Evolutionary conservation across 176 grass and related monocot species (phyloP), one percentile per base, ranked within the genome.

Genomic region (Microstegium vimineum): DNA sequence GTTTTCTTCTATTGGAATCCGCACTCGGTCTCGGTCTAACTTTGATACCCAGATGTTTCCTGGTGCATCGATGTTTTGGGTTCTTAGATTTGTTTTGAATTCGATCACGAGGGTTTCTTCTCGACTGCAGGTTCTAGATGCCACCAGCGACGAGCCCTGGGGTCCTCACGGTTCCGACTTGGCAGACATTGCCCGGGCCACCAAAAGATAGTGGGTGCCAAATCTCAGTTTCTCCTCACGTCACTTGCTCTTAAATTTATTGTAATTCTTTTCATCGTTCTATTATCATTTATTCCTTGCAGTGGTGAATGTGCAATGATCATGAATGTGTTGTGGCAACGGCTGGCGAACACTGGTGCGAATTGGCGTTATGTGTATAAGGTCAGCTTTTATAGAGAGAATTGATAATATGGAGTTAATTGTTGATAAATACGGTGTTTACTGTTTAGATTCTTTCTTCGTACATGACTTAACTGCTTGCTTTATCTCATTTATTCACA

Each of bases 291-390:
- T 61, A 84, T 37, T 57, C 27, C 38, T 47, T 85, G 66, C 76
- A 97, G 95, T 33, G 62, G 46, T 33, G 95, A 97, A 12, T 91
- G 61, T n/a, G 47, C 75, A 38, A 83, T 91, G 27, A 83, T 94
- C 45, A 89, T 92, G 95, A 87, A 83, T 56, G 84, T 87, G 66
- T 10, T 97, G 64, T 84, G 88, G 92, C 83, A 83, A 84, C 88
- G 95, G 31, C 15, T 94, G 54, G 78, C 83, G 36, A 69, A 86
- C 82, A 92, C 77, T 2, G 60, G 83, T 9, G 81, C 77, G 6
- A 92, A 97, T 32, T 97, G 95, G 95, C 86, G 86, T 75, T 88
- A 91, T 72, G 79, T 92, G 30, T 97, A 91, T 63, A 97, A 97
- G 92, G 95, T 94, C 41, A 63, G 25, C 11, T 17, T 10, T 38